Base-by-base conservation (phyloP, 1,284 basidiomycete genomes). In the Farysia itapuensis region DNA sequence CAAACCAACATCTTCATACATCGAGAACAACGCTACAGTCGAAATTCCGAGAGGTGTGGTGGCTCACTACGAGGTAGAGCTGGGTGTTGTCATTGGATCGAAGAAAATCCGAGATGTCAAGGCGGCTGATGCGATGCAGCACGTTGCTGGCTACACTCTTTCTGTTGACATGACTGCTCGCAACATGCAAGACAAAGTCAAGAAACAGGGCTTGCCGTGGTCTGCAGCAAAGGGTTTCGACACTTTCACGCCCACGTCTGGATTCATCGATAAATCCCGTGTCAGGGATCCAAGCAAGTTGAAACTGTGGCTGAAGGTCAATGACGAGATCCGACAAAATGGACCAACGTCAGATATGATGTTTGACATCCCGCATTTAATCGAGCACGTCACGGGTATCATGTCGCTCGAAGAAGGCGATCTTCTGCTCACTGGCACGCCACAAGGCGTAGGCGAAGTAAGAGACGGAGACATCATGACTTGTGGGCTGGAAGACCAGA, bases 11-110 rank as follows among this genome's bases (percentile, higher is more conserved):
- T 85, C 87, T 4, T 90, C 88, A 70, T 97, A 93, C 76, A 72
- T 96, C 20, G 77, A 81, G n/a, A 86, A 87, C 0, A 77, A 80
- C 40, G 86, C 86, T 2, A 83, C 84, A 25, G 80, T 97, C 20
- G 89, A 96, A 80, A 88, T 97, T 38, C 94, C 94, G 3, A 79
- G 78, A 31, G 93, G 92, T 18, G 82, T 94, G 33, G 72, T 86
- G 5, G 86, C 87, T 21, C 94, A 97, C 75, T 87, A 95, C 74
- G 94, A 97, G 84, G 94, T 98, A 60, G 94, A 98, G 79, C 88
- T 98, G 37, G 94, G 91, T 18, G 85, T 97, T n/a, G 84, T 98
- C 43, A 91, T 98, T 50, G 91, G 92, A 46, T 48, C 48, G 7
- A 87, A 88, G 78, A 79, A 80, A 7, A 91, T 89, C 19, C 82